Evolutionary conservation across 2,329 filamentous ascomycete species (phyloP).

Genomic region (Colletotrichum sp.): DNA sequence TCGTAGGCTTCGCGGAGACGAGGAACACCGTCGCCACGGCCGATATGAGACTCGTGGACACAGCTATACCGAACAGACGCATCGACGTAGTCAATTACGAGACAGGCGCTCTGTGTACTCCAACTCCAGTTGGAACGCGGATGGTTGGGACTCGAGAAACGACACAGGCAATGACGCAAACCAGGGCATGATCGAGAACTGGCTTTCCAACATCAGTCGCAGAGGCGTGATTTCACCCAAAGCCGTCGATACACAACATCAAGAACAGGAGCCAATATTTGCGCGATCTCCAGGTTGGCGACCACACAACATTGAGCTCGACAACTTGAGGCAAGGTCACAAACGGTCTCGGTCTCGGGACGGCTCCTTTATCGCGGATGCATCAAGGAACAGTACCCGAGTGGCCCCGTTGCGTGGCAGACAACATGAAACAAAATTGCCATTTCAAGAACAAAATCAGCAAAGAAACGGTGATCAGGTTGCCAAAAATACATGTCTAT

Average conservation of each 20-base stretch:
- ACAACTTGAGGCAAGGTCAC: background rate
- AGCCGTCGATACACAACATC: background rate
- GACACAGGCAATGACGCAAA: background rate
- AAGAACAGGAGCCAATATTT: background rate
- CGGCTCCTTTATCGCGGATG: slow-evolving; percentile 20
- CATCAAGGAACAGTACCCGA: background rate
- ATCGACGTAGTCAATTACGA: background rate
- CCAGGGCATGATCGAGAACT: background rate
- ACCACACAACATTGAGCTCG: background rate
- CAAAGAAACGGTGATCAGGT: background rate
- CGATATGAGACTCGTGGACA: background rate
- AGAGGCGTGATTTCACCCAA: background rate
- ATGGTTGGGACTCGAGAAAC: background rate
- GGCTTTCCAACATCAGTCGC: slow-evolving; percentile 5
- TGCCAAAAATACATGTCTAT: background rate
- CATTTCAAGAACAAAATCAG: background rate
- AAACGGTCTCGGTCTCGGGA: slow-evolving; percentile 5
- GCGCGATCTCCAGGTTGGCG: background rate
- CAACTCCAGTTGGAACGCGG: background rate
- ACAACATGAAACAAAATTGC: background rate
- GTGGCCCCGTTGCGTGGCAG: background rate
- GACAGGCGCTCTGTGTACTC: background rate
- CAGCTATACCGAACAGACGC: background rate
- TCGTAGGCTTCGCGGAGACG: background rate
- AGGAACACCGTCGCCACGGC: background rate